Evolutionary conservation across 2,329 filamentous ascomycete genomes (phyloP).

Genomic region (Laburnicola sp.): DNA sequence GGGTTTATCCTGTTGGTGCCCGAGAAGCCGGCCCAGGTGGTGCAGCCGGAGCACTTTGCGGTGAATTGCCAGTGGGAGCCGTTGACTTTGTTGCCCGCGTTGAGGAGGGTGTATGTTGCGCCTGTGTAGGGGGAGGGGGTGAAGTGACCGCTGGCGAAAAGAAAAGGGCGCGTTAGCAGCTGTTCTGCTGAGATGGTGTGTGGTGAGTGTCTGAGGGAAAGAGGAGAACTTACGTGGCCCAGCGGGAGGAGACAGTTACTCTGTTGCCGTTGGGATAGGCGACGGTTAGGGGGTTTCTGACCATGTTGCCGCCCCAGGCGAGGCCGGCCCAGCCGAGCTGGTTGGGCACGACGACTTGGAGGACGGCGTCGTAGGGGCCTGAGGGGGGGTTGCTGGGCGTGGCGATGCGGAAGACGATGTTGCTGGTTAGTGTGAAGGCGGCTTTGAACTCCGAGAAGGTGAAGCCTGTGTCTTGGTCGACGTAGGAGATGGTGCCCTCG

Average conservation of each 20-base stretch:
- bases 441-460: conserved; percentile 39
- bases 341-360: conserved; percentile 34
- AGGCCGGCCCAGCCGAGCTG: conserved; percentile 36
- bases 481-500: conserved; percentile 21
- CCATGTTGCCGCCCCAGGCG: conserved; percentile 38
- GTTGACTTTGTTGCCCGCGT: conserved; percentile 33
- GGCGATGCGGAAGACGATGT: conserved; percentile 36
- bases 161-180: not conserved
- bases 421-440: conserved; percentile 29
- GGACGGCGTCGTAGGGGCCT: conserved; percentile 31
- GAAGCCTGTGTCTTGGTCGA: conserved; percentile 38
- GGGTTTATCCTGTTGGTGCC: conserved; percentile 26
- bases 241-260: conserved; percentile 31
- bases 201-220: not conserved
- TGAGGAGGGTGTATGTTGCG: conserved; percentile 29
- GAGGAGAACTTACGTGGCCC: conserved; percentile 30
- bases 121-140: conserved; percentile 29
- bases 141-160: conserved; percentile 23
- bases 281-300: conserved; percentile 37
- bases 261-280: conserved; percentile 34
- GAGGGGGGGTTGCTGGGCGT: conserved; percentile 25
- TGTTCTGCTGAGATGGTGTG: not conserved
- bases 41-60: conserved; percentile 37
- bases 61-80: conserved; percentile 39
- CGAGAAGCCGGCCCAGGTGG: conserved; percentile 22